A percentile compares a stretch with the other conserved stretches of the same genome.
These are phyloP conservation scores for Nitzschia inconspicua DNA, from an alignment of 108 stramenopile species.

Conservation along the genomic window DNA sequence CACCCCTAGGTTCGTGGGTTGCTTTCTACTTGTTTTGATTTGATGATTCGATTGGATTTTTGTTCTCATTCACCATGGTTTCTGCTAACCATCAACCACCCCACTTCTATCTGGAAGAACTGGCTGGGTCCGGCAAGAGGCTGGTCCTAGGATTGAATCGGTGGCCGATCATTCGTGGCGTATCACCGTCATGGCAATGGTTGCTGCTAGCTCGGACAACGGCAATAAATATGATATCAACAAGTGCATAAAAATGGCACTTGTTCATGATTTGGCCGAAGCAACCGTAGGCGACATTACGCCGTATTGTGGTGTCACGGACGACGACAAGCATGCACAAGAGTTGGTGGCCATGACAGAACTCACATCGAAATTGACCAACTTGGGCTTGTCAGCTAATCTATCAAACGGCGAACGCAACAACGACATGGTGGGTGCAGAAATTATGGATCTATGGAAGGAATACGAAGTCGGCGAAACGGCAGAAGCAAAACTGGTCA, in stretches of 20 bases:
- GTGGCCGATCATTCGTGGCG: conserved; percentile 81
- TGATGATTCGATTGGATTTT: no score
- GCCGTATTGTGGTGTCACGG: conserved; percentile 61
- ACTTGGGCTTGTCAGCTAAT: no score
- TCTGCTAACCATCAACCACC: no score
- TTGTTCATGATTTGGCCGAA: conserved; percentile 84
- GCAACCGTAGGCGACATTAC: conserved; percentile 81
- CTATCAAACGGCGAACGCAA: not conserved
- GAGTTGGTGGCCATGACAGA: conserved; percentile 66
- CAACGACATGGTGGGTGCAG: conserved; percentile 32
- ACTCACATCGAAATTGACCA: conserved; percentile 11
- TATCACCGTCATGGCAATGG: conserved; percentile 67
- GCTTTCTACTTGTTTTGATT: no score
- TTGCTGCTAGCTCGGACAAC: conserved; percentile 28
- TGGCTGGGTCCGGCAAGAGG: conserved; percentile 62
- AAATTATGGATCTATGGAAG: conserved; percentile 65
- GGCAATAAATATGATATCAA: conserved; percentile 26
- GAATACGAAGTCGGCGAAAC: conserved; percentile 75
- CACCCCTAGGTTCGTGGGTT: no score
- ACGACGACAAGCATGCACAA: conserved; percentile 48
- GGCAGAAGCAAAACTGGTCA: conserved; percentile 53
- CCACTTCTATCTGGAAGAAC: no score
- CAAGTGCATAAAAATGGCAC: conserved; percentile 62
- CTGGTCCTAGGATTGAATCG: conserved; percentile 52
- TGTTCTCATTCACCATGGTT: no score